Conservation (phyloP, 1,284 basidiomycete species). For the Rhodotorula mucilaginosa region DNA sequence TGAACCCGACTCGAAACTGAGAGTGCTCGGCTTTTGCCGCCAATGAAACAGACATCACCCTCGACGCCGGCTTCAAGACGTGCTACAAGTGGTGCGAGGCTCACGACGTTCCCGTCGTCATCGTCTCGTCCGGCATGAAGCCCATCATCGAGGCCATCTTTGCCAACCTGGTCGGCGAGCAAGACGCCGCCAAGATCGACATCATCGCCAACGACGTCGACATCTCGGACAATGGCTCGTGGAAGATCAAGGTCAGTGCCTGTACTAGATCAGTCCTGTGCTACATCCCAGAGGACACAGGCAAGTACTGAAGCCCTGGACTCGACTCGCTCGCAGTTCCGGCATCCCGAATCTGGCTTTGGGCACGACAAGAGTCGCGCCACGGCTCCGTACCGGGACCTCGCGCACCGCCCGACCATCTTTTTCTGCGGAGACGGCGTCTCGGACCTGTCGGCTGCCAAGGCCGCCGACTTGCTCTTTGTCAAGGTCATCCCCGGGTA, state of each 20-base stretch:
- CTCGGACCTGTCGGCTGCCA: slow-evolving; percentile 81
- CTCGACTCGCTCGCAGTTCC: background rate
- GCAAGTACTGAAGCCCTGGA: background rate
- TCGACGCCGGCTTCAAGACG: slow-evolving; percentile 81
- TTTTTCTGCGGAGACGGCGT: slow-evolving; percentile 97
- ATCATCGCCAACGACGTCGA: slow-evolving; percentile 86
- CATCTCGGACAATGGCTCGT: slow-evolving; percentile 62
- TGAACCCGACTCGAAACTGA: background rate
- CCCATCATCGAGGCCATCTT: slow-evolving; percentile 73
- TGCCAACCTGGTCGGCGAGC: slow-evolving; percentile 28
- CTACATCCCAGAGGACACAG: background rate
- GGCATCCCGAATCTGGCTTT: slow-evolving; percentile 56
- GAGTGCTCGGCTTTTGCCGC: background rate
- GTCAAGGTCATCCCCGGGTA: slow-evolving; percentile 72
- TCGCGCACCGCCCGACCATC: slow-evolving; percentile 69
- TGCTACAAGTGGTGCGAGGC: slow-evolving; percentile 64
- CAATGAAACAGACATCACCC: slow-evolving; percentile 63
- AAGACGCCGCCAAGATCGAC: slow-evolving; percentile 71
- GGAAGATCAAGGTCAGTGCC: slow-evolving; percentile 63
- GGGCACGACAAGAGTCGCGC: slow-evolving; percentile 92
- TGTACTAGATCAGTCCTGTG: background rate
- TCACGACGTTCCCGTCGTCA: slow-evolving; percentile 59
- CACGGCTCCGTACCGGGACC: slow-evolving; percentile 76
- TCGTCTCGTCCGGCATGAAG: slow-evolving; percentile 87
- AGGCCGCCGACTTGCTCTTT: slow-evolving; percentile 83